phyloP scores from a whole-genome alignment of 441 rosid genomes.

The Raphanus hybrid region DNA sequence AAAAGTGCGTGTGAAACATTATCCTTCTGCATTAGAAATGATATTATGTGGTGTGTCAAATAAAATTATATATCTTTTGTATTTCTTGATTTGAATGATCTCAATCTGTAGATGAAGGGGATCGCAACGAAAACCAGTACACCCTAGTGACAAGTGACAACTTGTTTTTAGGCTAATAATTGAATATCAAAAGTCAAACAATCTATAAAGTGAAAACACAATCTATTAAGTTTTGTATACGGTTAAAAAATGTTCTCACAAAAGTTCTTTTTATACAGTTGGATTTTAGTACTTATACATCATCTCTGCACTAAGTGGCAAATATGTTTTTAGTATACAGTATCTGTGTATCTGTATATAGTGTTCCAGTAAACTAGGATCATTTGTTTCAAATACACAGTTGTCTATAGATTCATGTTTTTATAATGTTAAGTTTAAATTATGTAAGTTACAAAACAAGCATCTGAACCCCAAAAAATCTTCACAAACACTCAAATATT shows the following conservation, averaged over 20 bases:
- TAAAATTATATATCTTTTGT: background rate
- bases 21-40: background rate
- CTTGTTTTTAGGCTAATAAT: background rate
- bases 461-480: background rate
- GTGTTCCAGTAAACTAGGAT: background rate
- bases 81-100: background rate
- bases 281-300: no score
- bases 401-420: background rate
- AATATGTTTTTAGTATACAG: no score
- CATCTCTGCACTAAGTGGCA: no score
- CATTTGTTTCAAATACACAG: background rate
- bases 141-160: background rate
- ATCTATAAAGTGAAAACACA: background rate
- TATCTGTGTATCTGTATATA: background rate
- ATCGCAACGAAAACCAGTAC: background rate
- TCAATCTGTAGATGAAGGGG: background rate
- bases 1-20: slow-evolving; percentile 9
- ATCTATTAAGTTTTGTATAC: background rate
- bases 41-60: no score
- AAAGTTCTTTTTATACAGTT: no score
- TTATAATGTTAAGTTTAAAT: background rate
- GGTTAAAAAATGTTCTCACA: background rate
- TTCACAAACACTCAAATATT: background rate
- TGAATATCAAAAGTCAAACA: background rate
- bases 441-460: background rate